Conservation (phyloP, 768 basidiomycete genomes). For the Pulveroboletus sp. region DNA sequence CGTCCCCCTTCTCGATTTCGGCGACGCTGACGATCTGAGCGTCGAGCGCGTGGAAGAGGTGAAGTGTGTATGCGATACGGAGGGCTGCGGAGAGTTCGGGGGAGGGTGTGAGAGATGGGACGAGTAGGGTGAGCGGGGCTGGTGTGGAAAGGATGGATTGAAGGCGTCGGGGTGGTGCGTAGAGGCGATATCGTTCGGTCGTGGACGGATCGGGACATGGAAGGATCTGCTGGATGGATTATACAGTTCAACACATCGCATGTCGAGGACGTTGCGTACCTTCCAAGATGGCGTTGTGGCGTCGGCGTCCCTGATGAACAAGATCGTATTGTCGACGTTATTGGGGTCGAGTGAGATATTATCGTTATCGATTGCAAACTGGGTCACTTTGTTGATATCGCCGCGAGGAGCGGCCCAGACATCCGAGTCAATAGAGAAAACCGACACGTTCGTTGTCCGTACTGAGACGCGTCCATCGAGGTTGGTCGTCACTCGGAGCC, state of each 20-base stretch:
- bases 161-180: conserved; percentile 41
- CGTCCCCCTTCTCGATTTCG: conserved; percentile 30
- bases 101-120: conserved; percentile 36
- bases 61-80: conserved; percentile 66
- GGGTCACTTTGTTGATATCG: background rate
- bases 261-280: conserved; percentile 8
- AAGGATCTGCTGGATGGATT: conserved; percentile 2
- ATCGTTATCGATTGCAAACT: conserved; percentile 15
- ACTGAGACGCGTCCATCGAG: conserved; percentile 8
- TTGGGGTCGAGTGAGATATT: background rate
- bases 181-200: background rate
- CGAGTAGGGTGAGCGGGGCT: conserved; percentile 55
- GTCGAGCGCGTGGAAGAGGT: conserved; percentile 70
- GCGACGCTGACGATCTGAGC: conserved; percentile 50
- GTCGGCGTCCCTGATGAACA: conserved; percentile 8
- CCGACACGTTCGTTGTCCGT: conserved; percentile 24
- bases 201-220: background rate
- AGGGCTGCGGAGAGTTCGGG: conserved; percentile 53
- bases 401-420: background rate
- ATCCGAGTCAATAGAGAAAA: conserved; percentile 20
- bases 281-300: conserved; percentile 16
- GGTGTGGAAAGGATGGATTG: conserved; percentile 59
- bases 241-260: background rate
- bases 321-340: background rate
- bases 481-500: conserved; percentile 15